Evolutionary conservation across 108 stramenopile genomes (phyloP), one percentile per base, ranked within the genome.

Genomic region (Skeletonema costatum): DNA sequence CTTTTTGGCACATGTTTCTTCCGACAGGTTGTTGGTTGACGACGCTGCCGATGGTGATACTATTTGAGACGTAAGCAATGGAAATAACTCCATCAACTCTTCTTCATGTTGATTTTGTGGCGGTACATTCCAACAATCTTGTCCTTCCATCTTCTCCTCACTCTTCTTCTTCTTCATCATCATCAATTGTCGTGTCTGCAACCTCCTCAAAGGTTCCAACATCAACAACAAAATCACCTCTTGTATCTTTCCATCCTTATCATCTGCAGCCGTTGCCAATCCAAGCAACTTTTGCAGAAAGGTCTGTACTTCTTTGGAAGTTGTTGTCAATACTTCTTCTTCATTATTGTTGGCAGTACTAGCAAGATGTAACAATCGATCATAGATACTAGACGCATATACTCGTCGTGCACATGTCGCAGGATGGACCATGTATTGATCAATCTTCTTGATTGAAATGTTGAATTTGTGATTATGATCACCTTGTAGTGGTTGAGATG

Each of bases 361-460:
- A 31, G 59, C 13, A 16, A 66, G 65, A 29, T 73, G 9, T 12
- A 64, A n/a, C 53, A 75, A 14, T 56, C 80, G 67, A 75, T 81
- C 80, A 69, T 48, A 81, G 19, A 81, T 36, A 53, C 41, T 71
- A 10, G 80, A 75, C 3, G 80, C 69, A 50, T 81, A 81, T 2
- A 70, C 74, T 1, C 69, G 31, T 41, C 68, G 64, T 25, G 67
- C 60, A 65, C 73, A 70, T 32, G 80, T 75, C 9, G 73, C 67
- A 6, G 80, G 74, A 38, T 70, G 80, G 7, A 74, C 70, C 74
- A 71, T 66, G 70, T 81, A 81, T 60, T 69, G 46, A 50, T 81
- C 80, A 35, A 81, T 75, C 14, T 19, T 75, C 14, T 19, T 64
- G 16, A n/a, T 4, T 1, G 44, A 5, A 16, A 46, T 41, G 11